Evolutionary conservation across 352 stramenopile genomes (phyloP).

Genomic region (Globisporangium camurandrum): DNA sequence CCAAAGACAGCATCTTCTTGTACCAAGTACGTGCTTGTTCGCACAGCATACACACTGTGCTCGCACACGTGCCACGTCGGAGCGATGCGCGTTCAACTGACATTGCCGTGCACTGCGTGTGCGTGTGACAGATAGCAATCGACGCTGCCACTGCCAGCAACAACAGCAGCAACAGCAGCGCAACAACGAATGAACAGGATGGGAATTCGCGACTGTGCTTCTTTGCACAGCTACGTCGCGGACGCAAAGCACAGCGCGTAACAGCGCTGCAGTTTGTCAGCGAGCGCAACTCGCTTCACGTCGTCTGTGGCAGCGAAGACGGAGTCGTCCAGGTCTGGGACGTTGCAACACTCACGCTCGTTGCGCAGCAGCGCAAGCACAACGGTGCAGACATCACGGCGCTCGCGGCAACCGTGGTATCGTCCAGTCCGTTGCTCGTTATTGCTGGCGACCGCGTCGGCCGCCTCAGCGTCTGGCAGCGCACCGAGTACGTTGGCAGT

Average conservation of each 20-base stretch:
- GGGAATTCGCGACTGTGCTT: too few relatives aligned
- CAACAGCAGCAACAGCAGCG: background rate
- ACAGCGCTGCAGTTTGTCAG: conserved; percentile 44
- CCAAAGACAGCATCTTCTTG: conserved; percentile 51
- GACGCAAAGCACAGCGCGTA: conserved; percentile 53
- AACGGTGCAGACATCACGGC: conserved; percentile 45
- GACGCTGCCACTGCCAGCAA: background rate
- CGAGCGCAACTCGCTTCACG: conserved; percentile 17
- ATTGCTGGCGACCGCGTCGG: conserved; percentile 58
- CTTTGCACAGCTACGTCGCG: conserved; percentile 38
- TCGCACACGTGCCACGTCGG: too few relatives aligned
- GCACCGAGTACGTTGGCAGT: conserved; percentile 32
- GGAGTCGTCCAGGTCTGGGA: conserved; percentile 74
- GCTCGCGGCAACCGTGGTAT: conserved; percentile 24
- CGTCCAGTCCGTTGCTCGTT: conserved; percentile 37
- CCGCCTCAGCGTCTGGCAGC: conserved; percentile 44
- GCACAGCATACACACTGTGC: background rate
- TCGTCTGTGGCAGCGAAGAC: conserved; percentile 62
- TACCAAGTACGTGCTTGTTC: conserved; percentile 34
- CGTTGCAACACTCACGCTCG: conserved; percentile 26
- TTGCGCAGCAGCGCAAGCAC: conserved; percentile 68
- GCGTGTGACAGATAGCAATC: background rate
- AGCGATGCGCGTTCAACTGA: too few relatives aligned
- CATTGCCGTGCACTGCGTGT: too few relatives aligned
- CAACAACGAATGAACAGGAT: too few relatives aligned